Percentiles rank a stretch among this genome's conserved stretches.
phyloP scores from a whole-genome alignment of 139 green algal species.

The Klebsormidium nitens region DNA sequence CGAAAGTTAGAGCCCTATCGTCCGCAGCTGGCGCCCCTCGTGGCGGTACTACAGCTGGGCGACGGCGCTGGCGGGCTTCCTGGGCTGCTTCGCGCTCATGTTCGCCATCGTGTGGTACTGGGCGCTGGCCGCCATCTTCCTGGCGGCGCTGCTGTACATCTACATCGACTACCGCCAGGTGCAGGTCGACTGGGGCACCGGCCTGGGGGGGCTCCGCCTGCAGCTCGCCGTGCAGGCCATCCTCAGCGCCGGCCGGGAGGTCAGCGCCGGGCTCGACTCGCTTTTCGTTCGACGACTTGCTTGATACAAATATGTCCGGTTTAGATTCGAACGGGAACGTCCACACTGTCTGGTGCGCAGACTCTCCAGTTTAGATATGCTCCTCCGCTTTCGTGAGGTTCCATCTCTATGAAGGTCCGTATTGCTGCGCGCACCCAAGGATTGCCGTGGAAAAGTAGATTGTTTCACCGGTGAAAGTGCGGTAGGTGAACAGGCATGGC shows the following conservation, averaged over 20 bases:
- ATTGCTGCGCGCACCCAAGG: no score
- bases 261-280: constrained; percentile 5
- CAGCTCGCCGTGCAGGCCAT: constrained; percentile 13
- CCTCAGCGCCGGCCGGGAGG: neutral
- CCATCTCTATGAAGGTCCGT: no score
- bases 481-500: no score
- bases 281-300: no score
- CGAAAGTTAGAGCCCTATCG: no score
- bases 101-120: constrained; percentile 30
- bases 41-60: constrained; percentile 18
- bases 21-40: constrained; percentile 28
- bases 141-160: constrained; percentile 9
- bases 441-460: no score
- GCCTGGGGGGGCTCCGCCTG: constrained; percentile 19
- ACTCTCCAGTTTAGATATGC: no score
- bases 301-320: no score
- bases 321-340: no score
- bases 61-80: constrained; percentile 3
- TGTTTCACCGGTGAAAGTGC: no score
- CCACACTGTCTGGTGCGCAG: no score
- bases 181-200: constrained; percentile 21
- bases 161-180: constrained; percentile 20
- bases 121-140: constrained; percentile 8
- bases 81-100: constrained; percentile 13
- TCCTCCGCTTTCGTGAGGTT: no score